These are phyloP conservation scores for Hyphopichia wangnamkhiaoensis DNA, from an alignment of 1,139 yeast genomes.

Conservation along the genomic window DNA sequence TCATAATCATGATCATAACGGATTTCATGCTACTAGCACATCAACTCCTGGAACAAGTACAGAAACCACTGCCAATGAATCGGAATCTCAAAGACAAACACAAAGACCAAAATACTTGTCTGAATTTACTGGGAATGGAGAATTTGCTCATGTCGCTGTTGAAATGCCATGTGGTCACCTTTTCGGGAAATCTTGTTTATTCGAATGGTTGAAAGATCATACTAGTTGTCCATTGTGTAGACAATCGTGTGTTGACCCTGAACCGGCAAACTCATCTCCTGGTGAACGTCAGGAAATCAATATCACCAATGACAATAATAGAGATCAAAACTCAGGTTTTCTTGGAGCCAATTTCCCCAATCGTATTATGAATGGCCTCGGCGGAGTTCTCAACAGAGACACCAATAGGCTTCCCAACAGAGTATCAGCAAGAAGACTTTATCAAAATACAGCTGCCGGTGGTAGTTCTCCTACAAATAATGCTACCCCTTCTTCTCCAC, in stretches of 20 bases:
- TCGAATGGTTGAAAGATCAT: constrained; percentile 71
- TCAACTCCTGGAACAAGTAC: too few species aligned
- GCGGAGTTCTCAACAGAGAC: not conserved
- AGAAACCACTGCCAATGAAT: constrained; percentile 6
- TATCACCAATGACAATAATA: not conserved
- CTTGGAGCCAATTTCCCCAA: not conserved
- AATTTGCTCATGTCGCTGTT: constrained; percentile 61
- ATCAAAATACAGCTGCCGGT: not conserved
- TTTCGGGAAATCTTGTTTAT: constrained; percentile 73
- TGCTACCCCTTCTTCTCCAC: too few species aligned
- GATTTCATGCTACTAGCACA: not conserved
- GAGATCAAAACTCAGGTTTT: not conserved
- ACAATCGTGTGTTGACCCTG: constrained; percentile 23
- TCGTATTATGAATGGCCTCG: not conserved
- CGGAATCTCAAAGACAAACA: constrained; percentile 5
- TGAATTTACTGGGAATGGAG: constrained; percentile 23
- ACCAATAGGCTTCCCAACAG: too few species aligned
- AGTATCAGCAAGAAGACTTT: too few species aligned
- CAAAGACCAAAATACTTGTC: constrained; percentile 17
- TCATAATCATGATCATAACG: not conserved
- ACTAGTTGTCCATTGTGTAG: constrained; percentile 84
- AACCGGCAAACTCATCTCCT: constrained; percentile 1
- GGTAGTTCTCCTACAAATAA: not conserved
- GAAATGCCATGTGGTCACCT: constrained; percentile 79
- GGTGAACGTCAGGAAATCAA: too few species aligned